These are phyloP conservation scores for Bacterosira constricta DNA, from an alignment of 108 stramenopile species.

Conservation along the genomic window DNA sequence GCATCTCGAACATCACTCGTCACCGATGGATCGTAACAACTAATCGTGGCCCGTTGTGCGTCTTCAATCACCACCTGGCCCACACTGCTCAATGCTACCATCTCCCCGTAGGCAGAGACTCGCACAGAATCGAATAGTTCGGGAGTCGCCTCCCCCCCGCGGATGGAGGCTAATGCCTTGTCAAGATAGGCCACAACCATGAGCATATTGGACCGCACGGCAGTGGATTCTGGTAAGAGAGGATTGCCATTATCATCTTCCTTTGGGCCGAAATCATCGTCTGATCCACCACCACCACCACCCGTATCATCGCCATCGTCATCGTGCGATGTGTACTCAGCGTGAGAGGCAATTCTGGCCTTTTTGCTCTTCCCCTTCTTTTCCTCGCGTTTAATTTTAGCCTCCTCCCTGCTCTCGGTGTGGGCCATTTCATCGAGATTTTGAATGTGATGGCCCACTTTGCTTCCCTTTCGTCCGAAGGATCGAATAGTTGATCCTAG, in stretches of 20 bases:
- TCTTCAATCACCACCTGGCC: constrained; percentile 87
- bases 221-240: constrained; percentile 61
- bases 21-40: constrained; percentile 81
- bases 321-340: too few species aligned
- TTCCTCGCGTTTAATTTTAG: constrained; percentile 67
- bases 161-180: constrained; percentile 70
- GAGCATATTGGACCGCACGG: constrained; percentile 64
- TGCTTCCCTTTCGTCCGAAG: constrained; percentile 51
- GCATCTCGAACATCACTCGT: constrained; percentile 81
- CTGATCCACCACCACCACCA: constrained; percentile 9
- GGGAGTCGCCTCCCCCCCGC: constrained; percentile 84
- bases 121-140: constrained; percentile 81
- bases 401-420: constrained; percentile 63
- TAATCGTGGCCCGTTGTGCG: constrained; percentile 76
- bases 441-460: constrained; percentile 73
- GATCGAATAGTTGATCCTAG: constrained; percentile 3
- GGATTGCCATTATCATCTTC: constrained; percentile 48
- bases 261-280: constrained; percentile 8
- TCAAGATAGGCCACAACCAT: constrained; percentile 62
- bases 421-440: constrained; percentile 74
- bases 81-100: constrained; percentile 67
- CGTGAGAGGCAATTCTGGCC: constrained; percentile 29
- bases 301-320: background rate
- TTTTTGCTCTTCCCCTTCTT: constrained; percentile 70
- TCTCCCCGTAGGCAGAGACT: constrained; percentile 79